Percentiles rank a stretch among this genome's conserved stretches.
These are phyloP conservation scores for Nitzschia putrida DNA, from an alignment of 108 stramenopile genomes.

Conservation along the genomic window DNA sequence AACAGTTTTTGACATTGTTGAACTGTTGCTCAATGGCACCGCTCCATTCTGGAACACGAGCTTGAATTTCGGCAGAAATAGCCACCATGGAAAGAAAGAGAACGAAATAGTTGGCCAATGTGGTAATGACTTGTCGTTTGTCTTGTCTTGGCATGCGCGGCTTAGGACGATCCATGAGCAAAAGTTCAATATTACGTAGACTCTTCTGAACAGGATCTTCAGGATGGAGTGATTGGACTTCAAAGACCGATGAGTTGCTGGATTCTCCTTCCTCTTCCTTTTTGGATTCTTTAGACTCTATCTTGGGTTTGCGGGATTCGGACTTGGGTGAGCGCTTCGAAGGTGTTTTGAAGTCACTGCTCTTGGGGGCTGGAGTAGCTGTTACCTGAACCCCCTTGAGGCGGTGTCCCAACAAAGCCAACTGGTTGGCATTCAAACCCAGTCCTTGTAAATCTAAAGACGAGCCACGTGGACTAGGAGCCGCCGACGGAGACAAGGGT, in stretches of 20 bases:
- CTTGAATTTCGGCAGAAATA: slow-evolving; percentile 83
- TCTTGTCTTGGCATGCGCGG: slow-evolving; percentile 40
- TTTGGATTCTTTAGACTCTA: not conserved
- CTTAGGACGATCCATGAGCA: slow-evolving; percentile 32
- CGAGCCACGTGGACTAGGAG: slow-evolving; percentile 62
- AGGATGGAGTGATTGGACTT: slow-evolving; percentile 40
- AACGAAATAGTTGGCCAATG: slow-evolving; percentile 77
- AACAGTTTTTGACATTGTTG: slow-evolving; percentile 79
- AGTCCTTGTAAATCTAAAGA: slow-evolving; percentile 35
- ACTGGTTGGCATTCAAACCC: slow-evolving; percentile 35
- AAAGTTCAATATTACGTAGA: slow-evolving; percentile 50
- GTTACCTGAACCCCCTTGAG: slow-evolving; percentile 26
- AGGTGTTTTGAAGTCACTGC: not conserved
- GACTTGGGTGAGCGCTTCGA: not conserved
- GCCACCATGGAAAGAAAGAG: slow-evolving; percentile 80
- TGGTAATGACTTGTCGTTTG: slow-evolving; percentile 79
- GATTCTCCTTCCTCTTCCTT: not conserved
- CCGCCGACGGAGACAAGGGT: slow-evolving; percentile 81
- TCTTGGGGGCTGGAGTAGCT: not conserved
- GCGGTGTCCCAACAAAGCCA: slow-evolving; percentile 30
- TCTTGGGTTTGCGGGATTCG: slow-evolving; percentile 10
- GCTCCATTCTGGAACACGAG: slow-evolving; percentile 74
- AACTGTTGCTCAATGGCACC: slow-evolving; percentile 63
- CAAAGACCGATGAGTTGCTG: slow-evolving; percentile 22
- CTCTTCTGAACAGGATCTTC: slow-evolving; percentile 51